These are phyloP conservation scores for Lactarius evosmus DNA, from an alignment of 768 basidiomycete species.

Conservation along the genomic window DNA sequence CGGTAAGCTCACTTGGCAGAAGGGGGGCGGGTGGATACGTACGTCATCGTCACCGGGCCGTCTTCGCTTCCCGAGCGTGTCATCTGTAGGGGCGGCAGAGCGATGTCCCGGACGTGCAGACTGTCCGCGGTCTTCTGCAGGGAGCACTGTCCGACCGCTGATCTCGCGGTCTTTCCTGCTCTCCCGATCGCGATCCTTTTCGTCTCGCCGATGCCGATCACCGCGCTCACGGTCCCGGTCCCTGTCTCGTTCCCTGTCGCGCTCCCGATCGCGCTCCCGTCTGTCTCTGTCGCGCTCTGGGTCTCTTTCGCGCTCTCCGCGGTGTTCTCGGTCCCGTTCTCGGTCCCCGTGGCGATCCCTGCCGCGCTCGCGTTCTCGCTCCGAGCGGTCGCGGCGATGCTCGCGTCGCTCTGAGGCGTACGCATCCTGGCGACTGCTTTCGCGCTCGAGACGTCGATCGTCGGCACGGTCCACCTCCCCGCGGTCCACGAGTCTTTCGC, in stretches of 20 bases:
- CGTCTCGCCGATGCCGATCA: slow-evolving; percentile 35
- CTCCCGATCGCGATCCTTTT: slow-evolving; percentile 60
- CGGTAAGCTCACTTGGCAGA: neutral
- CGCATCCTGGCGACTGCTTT: slow-evolving; percentile 42
- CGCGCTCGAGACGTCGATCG: slow-evolving; percentile 54
- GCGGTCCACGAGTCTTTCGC: slow-evolving; percentile 57
- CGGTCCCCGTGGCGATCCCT: slow-evolving; percentile 32
- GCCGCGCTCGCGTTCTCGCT: slow-evolving; percentile 35
- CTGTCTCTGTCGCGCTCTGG: slow-evolving; percentile 32
- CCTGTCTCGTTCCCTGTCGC: slow-evolving; percentile 32
- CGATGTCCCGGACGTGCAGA: slow-evolving; percentile 63
- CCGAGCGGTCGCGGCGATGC: slow-evolving; percentile 42
- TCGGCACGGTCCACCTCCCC: slow-evolving; percentile 47
- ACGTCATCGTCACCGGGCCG: slow-evolving; percentile 73
- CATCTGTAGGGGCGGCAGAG: slow-evolving; percentile 48
- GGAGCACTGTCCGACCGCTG: slow-evolving; percentile 37
- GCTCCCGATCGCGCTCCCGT: slow-evolving; percentile 31
- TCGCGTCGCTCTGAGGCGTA: slow-evolving; percentile 34
- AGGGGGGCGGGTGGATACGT: slow-evolving; percentile 31
- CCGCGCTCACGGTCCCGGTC: slow-evolving; percentile 30
- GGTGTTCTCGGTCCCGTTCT: slow-evolving; percentile 31
- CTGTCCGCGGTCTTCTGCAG: slow-evolving; percentile 52
- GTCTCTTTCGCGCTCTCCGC: slow-evolving; percentile 32
- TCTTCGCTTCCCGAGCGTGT: slow-evolving; percentile 69
- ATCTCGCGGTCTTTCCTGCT: slow-evolving; percentile 59